phyloP scores from a whole-genome alignment of 495 filamentous ascomycete species.

The Neohortaea acidophila region DNA sequence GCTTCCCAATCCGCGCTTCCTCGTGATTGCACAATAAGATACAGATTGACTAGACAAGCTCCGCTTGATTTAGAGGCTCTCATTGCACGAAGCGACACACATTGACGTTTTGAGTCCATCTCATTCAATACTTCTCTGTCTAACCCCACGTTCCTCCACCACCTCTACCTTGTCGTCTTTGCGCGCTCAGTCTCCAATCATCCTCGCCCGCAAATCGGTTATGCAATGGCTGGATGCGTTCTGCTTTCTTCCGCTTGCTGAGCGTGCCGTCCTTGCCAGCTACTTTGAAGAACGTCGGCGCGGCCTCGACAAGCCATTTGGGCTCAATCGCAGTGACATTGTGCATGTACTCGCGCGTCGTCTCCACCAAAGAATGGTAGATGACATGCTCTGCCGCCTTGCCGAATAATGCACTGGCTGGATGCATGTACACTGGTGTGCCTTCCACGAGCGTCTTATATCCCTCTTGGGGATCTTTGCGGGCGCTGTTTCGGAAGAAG shows the following conservation, averaged over 20 bases:
- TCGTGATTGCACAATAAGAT: too few relatives aligned
- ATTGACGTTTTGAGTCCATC: too few relatives aligned
- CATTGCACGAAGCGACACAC: too few relatives aligned
- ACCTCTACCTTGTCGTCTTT: slow-evolving; percentile 71
- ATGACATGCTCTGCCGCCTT: slow-evolving; percentile 94
- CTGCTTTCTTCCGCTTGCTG: slow-evolving; percentile 82
- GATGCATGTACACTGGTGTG: slow-evolving; percentile 89
- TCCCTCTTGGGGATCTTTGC: slow-evolving; percentile 90
- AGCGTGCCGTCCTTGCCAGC: slow-evolving; percentile 66
- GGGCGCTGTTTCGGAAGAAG: slow-evolving; percentile 88
- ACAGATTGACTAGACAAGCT: too few relatives aligned
- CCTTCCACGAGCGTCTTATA: slow-evolving; percentile 95
- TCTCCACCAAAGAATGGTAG: slow-evolving; percentile 76
- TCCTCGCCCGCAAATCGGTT: slow-evolving; percentile 83
- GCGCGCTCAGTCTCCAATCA: slow-evolving; percentile 84
- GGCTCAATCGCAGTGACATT: slow-evolving; percentile 82
- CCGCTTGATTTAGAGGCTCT: too few relatives aligned
- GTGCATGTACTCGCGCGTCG: slow-evolving; percentile 97
- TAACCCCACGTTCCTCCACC: slow-evolving; percentile 95
- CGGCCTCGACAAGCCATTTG: slow-evolving; percentile 81
- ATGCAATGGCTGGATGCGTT: slow-evolving; percentile 86
- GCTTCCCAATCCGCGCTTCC: too few relatives aligned
- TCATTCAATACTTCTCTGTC: not conserved
- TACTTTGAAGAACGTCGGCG: slow-evolving; percentile 96
- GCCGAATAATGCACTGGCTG: slow-evolving; percentile 76